These are phyloP conservation scores for Podospora pseudocomata DNA, from an alignment of 495 filamentous ascomycete genomes.

Conservation along the genomic window DNA sequence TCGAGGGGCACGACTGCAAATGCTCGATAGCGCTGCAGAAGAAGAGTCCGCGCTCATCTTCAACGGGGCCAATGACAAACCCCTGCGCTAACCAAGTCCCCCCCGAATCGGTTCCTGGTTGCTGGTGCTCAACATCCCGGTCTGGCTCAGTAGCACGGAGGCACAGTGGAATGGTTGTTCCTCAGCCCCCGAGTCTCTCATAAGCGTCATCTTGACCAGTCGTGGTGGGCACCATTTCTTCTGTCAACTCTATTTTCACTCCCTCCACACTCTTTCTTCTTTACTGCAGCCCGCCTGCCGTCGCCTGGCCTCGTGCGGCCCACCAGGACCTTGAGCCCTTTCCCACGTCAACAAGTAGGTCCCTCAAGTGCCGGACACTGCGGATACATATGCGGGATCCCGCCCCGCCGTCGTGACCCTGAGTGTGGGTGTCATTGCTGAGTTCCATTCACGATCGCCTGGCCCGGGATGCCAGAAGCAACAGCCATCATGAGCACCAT, in stretches of 20 bases:
- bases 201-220: constrained; percentile 8
- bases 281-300: not conserved
- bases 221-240: not conserved
- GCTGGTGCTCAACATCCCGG: constrained; percentile 3
- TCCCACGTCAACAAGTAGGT: not conserved
- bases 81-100: not conserved
- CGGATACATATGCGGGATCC: constrained; percentile 19
- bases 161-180: constrained; percentile 1
- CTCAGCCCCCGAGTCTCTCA: constrained; percentile 7
- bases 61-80: constrained; percentile 10
- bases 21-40: not conserved
- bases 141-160: not conserved
- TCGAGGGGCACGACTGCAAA: constrained; percentile 4
- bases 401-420: constrained; percentile 10
- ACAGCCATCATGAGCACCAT: constrained; percentile 12
- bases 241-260: constrained; percentile 13
- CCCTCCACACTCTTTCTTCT: not conserved
- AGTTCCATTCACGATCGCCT: constrained; percentile 10
- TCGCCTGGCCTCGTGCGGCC: constrained; percentile 5
- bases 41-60: not conserved
- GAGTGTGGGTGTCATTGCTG: constrained; percentile 12
- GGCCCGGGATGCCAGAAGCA: not conserved
- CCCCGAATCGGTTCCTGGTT: constrained; percentile 9
- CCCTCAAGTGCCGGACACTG: not conserved
- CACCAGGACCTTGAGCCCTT: not conserved